Evolutionary conservation across 1,284 basidiomycete genomes (phyloP), one percentile per base, ranked within the genome.

Genomic region (Ceratobasidium sp.): DNA sequence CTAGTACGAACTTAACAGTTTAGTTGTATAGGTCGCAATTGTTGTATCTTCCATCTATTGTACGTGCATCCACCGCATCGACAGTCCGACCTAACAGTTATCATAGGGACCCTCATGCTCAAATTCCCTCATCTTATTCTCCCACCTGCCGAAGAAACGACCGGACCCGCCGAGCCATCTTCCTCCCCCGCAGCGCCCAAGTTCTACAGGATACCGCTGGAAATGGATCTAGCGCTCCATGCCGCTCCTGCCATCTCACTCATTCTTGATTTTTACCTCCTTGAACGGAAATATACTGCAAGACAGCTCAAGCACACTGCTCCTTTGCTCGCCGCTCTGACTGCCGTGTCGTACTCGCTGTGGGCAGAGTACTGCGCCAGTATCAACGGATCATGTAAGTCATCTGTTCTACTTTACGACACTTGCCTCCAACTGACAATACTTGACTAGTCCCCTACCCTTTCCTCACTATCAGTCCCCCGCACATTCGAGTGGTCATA

Each of bases 41-140:
- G 89, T 93, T 78, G 89, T 96, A 67, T 89, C 93, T 2, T 84
- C 86, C 41, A 91, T 95, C 77, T 95, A 95, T 84, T 94, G 70
- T 74, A 54, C 3, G 70, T 54, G 5, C n/a, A 6, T 33, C 41
- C 18, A 7, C 54, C 52, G 1, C n/a, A 41, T 20, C 33, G 18
- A 8, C 38, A 14, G 16, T 20, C 10, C 12, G 20, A 5, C 14
- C 62, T 65, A 65, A 65, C 35, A 41, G 33, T 30, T 12, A 35
- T 12, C 27, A 35, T 62, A 74, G 70, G 92, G 93, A 83, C 88
- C 0, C 86, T 94, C 20, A 78, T 92, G 23, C 71, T 89, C 16
- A 81, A 88, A 65, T 83, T 87, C 65, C 91, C 93, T 0, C 77
- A 84, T 16, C 85, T 92, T 33, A 91, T 94, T 75, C 77, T 92